phyloP scores from a whole-genome alignment of 2,329 filamentous ascomycete genomes.

The Rachicladosporium sp. region DNA sequence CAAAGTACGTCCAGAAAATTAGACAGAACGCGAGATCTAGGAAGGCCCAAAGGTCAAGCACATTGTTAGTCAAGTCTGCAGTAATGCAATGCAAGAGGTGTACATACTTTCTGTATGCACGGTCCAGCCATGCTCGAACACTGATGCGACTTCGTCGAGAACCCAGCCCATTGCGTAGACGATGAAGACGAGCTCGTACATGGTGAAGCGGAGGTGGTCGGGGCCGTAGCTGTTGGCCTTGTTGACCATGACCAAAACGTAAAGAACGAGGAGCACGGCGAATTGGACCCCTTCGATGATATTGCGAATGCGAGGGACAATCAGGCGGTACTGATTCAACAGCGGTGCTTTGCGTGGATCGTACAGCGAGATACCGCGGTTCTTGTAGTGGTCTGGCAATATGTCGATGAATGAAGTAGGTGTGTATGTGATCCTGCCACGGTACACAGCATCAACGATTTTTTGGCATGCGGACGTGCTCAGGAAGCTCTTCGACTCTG shows the following conservation, averaged over 20 bases:
- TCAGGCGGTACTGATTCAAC: constrained; percentile 73
- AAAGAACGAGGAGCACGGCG: constrained; percentile 53
- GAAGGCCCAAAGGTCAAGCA: constrained; percentile 62
- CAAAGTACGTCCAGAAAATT: constrained; percentile 58
- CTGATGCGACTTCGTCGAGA: constrained; percentile 63
- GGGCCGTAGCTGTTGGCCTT: constrained; percentile 41
- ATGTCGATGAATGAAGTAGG: constrained; percentile 73
- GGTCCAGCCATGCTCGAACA: constrained; percentile 63
- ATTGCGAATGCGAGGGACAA: constrained; percentile 68
- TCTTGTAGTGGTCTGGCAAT: constrained; percentile 75
- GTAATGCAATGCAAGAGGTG: too few species aligned
- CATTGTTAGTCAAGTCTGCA: too few species aligned
- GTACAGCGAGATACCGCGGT: constrained; percentile 69
- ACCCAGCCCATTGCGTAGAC: constrained; percentile 70
- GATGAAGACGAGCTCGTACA: constrained; percentile 53
- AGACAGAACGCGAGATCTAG: constrained; percentile 66
- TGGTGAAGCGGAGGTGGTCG: constrained; percentile 25
- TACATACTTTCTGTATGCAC: constrained; percentile 61
- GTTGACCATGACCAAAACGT: constrained; percentile 59
- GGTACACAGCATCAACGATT: constrained; percentile 72
- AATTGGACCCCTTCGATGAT: constrained; percentile 66
- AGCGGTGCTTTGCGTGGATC: constrained; percentile 63
- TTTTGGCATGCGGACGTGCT: constrained; percentile 68
- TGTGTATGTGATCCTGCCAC: constrained; percentile 69
- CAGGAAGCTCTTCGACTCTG: constrained; percentile 67